Percentiles rank a stretch among this genome's conserved stretches.
These are phyloP conservation scores for Xylogone sp. DNA, from an alignment of 2,329 filamentous ascomycete species.

Conservation along the genomic window DNA sequence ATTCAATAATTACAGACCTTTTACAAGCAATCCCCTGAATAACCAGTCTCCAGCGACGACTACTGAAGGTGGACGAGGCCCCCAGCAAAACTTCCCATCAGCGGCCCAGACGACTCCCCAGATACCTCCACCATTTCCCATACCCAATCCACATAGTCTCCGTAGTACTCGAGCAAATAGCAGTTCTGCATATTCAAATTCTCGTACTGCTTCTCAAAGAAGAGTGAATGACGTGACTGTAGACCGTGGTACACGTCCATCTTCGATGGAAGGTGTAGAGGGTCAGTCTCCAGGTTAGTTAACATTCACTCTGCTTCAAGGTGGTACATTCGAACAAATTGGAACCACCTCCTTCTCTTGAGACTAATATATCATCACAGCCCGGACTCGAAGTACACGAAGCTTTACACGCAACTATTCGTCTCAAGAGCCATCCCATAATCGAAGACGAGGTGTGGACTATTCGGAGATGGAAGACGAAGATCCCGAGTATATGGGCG, in stretches of 20 bases:
- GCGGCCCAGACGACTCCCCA: background rate
- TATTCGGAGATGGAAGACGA: background rate
- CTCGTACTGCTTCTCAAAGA: background rate
- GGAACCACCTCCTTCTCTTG: background rate
- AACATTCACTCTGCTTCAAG: background rate
- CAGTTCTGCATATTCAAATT: background rate
- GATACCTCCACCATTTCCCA: background rate
- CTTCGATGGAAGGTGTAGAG: background rate
- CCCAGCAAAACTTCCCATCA: background rate
- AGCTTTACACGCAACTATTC: background rate
- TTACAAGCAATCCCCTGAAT: background rate
- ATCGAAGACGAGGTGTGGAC: background rate
- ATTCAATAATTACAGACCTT: constrained; percentile 10
- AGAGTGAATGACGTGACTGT: background rate
- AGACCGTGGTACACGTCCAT: background rate
- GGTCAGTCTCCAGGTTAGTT: background rate
- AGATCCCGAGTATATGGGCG: background rate
- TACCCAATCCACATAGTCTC: background rate
- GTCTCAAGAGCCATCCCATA: background rate
- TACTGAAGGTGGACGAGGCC: background rate
- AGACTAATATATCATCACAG: background rate
- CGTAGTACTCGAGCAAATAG: background rate
- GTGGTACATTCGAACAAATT: background rate
- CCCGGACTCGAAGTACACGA: background rate
- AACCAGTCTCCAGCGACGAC: background rate